Evolutionary conservation across 2,329 filamentous ascomycete genomes (phyloP).

Genomic region (Cryoendolithus antarcticus): DNA sequence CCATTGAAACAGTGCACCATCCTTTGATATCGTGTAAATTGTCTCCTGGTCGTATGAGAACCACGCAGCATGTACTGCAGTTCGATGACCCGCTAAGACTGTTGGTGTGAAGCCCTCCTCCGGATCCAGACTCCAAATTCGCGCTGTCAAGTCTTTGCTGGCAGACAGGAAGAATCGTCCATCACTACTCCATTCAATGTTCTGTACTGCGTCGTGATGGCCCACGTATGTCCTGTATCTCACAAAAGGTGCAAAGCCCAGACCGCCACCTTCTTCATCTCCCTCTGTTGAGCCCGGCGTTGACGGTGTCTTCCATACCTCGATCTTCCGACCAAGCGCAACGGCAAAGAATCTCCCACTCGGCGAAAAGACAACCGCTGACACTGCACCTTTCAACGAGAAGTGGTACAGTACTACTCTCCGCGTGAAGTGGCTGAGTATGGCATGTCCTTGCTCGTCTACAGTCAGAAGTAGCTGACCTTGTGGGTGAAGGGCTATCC

Average conservation of each 20-base stretch:
- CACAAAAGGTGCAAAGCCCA: slow-evolving; percentile 93
- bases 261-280: slow-evolving; percentile 60
- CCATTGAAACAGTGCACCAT: slow-evolving; percentile 94
- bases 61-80: slow-evolving; percentile 87
- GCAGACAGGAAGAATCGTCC: slow-evolving; percentile 89
- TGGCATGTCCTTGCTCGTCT: slow-evolving; percentile 87
- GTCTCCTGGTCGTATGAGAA: slow-evolving; percentile 90
- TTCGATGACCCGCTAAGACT: slow-evolving; percentile 78
- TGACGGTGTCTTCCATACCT: slow-evolving; percentile 92
- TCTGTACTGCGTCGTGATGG: slow-evolving; percentile 76
- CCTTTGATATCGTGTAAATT: slow-evolving; percentile 92
- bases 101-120: slow-evolving; percentile 86
- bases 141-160: slow-evolving; percentile 80
- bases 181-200: slow-evolving; percentile 91
- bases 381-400: slow-evolving; percentile 76
- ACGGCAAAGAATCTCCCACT: slow-evolving; percentile 86
- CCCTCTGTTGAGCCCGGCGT: slow-evolving; percentile 44
- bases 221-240: slow-evolving; percentile 73
- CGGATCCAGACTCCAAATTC: slow-evolving; percentile 85
- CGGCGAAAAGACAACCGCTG: slow-evolving; percentile 78
- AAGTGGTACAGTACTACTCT: slow-evolving; percentile 87
- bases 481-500: slow-evolving; percentile 75
- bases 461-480: slow-evolving; percentile 88
- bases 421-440: slow-evolving; percentile 79
- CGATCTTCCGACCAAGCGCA: slow-evolving; percentile 71